Percentiles rank a stretch among this genome's conserved stretches.
These are phyloP conservation scores for Phytophthora fragariaefolia DNA, from an alignment of 352 stramenopile genomes.

Conservation along the genomic window DNA sequence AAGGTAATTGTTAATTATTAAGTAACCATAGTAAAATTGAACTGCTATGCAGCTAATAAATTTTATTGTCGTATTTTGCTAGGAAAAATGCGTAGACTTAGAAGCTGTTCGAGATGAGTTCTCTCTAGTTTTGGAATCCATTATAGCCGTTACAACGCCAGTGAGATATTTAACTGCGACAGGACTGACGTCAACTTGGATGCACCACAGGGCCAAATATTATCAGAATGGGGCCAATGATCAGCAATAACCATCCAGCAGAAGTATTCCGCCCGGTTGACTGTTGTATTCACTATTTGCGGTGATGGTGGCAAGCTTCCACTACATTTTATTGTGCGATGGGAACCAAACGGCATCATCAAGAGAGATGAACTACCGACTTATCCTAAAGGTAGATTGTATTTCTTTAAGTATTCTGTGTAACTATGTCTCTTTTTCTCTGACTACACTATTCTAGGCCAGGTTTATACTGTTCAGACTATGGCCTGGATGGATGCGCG, in stretches of 20 bases:
- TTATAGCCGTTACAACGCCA: background rate
- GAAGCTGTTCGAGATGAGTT: background rate
- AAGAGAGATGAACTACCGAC: constrained; percentile 14
- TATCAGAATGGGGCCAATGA: constrained; percentile 6
- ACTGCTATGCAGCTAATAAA: background rate
- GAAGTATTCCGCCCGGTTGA: constrained; percentile 15
- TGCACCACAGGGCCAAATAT: background rate
- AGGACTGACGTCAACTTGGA: background rate
- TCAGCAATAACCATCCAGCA: constrained; percentile 15
- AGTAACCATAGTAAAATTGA: background rate
- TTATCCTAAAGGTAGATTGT: background rate
- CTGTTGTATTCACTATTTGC: background rate
- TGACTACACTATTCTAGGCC: background rate
- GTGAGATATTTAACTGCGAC: background rate
- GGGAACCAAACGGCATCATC: constrained; percentile 10
- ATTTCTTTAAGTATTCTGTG: background rate
- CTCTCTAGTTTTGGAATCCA: background rate
- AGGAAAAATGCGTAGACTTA: background rate
- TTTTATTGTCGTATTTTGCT: background rate
- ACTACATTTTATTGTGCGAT: constrained; percentile 21
- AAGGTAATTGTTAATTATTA: background rate
- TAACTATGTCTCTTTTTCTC: background rate
- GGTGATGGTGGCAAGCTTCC: constrained; percentile 5
- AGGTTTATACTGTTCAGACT: background rate
- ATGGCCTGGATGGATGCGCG: background rate